Percentiles rank a stretch among this genome's conserved stretches.
These are phyloP conservation scores for Juncus inflexus DNA, from an alignment of 176 grass and related monocot species.

Conservation along the genomic window DNA sequence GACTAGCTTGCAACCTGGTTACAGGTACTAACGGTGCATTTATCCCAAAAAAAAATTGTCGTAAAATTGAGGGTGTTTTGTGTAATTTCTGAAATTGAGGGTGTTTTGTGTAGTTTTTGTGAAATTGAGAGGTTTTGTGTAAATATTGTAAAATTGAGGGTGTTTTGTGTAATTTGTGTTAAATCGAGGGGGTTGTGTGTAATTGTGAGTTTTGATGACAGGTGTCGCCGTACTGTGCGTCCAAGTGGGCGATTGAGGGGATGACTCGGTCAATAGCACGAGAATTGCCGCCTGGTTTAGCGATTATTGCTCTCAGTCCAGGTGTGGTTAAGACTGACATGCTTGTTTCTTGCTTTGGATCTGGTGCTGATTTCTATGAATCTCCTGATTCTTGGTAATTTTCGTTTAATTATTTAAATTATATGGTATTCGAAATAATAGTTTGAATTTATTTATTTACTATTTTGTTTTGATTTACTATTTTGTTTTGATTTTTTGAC, in stretches of 20 bases:
- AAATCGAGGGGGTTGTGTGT: neutral
- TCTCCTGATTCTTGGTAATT: constrained; percentile 74
- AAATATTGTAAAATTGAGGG: too few species aligned
- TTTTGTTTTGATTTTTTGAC: constrained; percentile 19
- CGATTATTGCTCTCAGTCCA: constrained; percentile 84
- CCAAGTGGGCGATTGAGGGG: constrained; percentile 96
- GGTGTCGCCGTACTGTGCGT: constrained; percentile 91
- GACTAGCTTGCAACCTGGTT: too few species aligned
- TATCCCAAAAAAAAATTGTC: too few species aligned
- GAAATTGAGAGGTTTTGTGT: too few species aligned
- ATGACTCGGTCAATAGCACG: constrained; percentile 82
- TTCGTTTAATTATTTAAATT: constrained; percentile 14
- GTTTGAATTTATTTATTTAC: constrained; percentile 4
- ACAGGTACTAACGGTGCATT: too few species aligned
- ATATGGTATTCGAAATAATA: neutral
- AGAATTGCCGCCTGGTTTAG: constrained; percentile 82
- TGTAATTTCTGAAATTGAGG: too few species aligned
- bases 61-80: too few species aligned
- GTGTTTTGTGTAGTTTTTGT: too few species aligned
- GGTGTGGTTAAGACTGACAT: constrained; percentile 94
- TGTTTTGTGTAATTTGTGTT: too few species aligned
- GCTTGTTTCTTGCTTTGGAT: constrained; percentile 92
- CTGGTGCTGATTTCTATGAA: constrained; percentile 63
- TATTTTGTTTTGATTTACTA: constrained; percentile 17
- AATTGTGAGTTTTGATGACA: constrained; percentile 23